These are phyloP conservation scores for Verticillium nonalfalfae DNA, from an alignment of 2,329 filamentous ascomycete species.

Conservation along the genomic window DNA sequence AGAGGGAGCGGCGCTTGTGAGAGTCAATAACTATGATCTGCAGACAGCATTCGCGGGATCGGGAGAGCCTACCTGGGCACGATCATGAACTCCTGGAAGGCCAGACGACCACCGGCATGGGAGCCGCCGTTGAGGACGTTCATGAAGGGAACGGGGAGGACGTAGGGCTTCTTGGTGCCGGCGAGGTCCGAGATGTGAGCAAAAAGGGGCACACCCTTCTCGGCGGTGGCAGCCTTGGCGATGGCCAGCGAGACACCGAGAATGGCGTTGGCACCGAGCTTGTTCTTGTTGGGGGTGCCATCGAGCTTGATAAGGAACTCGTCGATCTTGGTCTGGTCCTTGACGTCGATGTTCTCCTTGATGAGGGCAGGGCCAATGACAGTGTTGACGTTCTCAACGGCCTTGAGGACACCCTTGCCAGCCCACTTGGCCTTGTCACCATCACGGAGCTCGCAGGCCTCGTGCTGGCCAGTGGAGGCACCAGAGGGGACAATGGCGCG, in stretches of 20 bases:
- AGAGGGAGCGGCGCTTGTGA: constrained; percentile 64
- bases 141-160: constrained; percentile 87
- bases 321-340: constrained; percentile 80
- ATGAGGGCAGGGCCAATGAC: constrained; percentile 75
- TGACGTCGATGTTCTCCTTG: constrained; percentile 76
- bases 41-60: neutral
- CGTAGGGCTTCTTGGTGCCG: constrained; percentile 86
- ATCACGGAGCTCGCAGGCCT: constrained; percentile 87
- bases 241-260: constrained; percentile 78
- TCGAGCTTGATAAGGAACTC: constrained; percentile 82
- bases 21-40: neutral
- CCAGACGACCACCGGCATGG: constrained; percentile 92
- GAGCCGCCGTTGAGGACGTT: constrained; percentile 88
- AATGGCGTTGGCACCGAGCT: constrained; percentile 84
- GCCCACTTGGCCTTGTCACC: constrained; percentile 81
- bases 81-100: constrained; percentile 97
- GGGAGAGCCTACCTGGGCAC: constrained; percentile 62
- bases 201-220: constrained; percentile 83
- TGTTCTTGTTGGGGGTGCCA: constrained; percentile 79
- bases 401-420: constrained; percentile 83
- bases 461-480: constrained; percentile 86
- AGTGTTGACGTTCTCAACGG: constrained; percentile 79
- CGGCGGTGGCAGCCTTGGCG: constrained; percentile 83
- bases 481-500: constrained; percentile 91
- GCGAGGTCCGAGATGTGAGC: constrained; percentile 82